These are phyloP conservation scores for Lodderomyces theae DNA, from an alignment of 1,139 yeast genomes.

Conservation along the genomic window DNA sequence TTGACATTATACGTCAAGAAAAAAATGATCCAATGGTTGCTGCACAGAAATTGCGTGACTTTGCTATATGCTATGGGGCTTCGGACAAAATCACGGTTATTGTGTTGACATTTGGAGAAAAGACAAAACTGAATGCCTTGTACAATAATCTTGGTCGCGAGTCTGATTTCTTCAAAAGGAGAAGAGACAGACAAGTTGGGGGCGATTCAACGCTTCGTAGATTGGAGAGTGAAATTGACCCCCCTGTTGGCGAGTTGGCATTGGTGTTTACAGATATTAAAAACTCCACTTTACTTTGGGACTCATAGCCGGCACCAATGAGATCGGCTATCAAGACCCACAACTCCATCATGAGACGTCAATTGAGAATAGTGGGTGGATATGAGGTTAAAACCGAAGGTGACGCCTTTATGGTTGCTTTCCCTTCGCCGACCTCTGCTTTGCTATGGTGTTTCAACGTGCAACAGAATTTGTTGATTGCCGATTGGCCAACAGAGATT, in stretches of 20 bases:
- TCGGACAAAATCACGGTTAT: conserved; percentile 79
- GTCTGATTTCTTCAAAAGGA: conserved; percentile 46
- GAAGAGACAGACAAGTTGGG: conserved; percentile 52
- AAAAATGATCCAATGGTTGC: conserved; percentile 85
- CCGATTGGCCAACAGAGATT: conserved; percentile 96
- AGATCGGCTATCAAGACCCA: conserved; percentile 94
- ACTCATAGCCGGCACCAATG: conserved; percentile 89
- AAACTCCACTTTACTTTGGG: conserved; percentile 93
- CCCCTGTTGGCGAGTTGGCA: conserved; percentile 93
- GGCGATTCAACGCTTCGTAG: conserved; percentile 83
- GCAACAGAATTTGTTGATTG: conserved; percentile 74
- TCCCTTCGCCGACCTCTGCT: conserved; percentile 90
- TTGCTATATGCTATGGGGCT: conserved; percentile 91
- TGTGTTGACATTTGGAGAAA: conserved; percentile 64
- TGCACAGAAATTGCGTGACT: conserved; percentile 90
- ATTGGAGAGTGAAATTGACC: conserved; percentile 87
- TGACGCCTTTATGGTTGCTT: conserved; percentile 98
- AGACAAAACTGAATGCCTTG: conserved; percentile 31
- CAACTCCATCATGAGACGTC: conserved; percentile 91
- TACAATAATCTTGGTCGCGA: conserved; percentile 43
- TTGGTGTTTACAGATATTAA: conserved; percentile 97
- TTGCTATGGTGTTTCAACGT: conserved; percentile 93
- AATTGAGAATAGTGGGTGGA: conserved; percentile 88
- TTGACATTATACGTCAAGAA: conserved; percentile 83
- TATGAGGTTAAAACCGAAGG: conserved; percentile 99